Base-by-base conservation (phyloP, 164 flowering plant species). In the Tetracentron sinense region DNA sequence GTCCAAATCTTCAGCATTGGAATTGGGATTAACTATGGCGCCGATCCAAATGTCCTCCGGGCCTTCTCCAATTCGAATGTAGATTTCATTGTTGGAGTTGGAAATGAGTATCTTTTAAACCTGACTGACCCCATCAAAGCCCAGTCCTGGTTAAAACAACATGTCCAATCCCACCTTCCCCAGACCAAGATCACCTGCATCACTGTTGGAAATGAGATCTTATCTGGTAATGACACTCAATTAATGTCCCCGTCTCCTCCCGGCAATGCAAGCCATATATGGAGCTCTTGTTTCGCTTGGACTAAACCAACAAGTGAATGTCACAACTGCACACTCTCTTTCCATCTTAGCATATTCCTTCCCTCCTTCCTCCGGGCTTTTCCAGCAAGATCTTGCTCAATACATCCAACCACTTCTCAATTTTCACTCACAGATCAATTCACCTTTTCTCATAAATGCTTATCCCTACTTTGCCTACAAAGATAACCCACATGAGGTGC, bases 391-490 rank as follows among this genome's bases (percentile, higher is more conserved):
- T 38, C 73, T 89, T 26, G 81, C 71, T 4, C 60, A 69, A 46
- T 86, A 86, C 60, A 62, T 95, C 12, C 85, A 78, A 46, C 82
- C 81, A 0, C 51, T 94, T 1, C 72, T 94, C 47, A 69, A 72
- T 58, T 91, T 94, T 64, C 97, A 80, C 54, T 28, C 87, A 7
- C 82, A 81, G 66, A 73, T 71, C 50, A 73, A 78, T 0, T 89
- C 94, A 0, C 97, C 99, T 0, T 89, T 94, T 61, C 80, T 91
- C 12, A 83, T 94, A 7, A 94, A 94, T 61, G 96, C 92, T 0
- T 94, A 94, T 64, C 99, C 99, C 0, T 94, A 69, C 66, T 94
- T 91, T 38, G 93, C 99, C 2, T 94, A 91, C 79, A 91, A 80
- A 65, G 87, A 46, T 38, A 76, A 64, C 70, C 91, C 95, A 1